Percentiles rank a stretch among this genome's conserved stretches.
phyloP scores from a whole-genome alignment of 371 early-diverging fungal genomes.

The Mortierella sp. region DNA sequence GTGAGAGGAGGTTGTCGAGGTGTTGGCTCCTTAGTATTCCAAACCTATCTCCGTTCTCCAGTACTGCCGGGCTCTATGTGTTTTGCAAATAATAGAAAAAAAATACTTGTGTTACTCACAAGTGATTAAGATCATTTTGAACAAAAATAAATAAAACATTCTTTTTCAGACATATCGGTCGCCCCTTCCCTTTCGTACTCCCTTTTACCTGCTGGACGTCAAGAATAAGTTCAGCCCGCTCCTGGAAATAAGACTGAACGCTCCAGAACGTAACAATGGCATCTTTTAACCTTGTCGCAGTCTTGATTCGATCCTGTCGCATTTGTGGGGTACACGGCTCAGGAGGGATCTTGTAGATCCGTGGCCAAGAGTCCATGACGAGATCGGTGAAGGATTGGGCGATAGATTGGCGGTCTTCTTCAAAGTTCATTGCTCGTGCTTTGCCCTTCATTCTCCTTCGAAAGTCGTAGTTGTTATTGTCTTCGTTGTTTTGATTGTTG shows the following conservation, averaged over 20 bases:
- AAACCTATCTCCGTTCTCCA: constrained; percentile 26
- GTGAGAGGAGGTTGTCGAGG: constrained; percentile 37
- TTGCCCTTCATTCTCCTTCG: constrained; percentile 32
- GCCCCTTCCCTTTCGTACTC: not conserved
- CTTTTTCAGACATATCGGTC: not conserved
- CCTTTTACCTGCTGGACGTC: constrained; percentile 37
- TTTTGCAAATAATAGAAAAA: not conserved
- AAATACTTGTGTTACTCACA: not conserved
- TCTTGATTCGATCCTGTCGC: constrained; percentile 24
- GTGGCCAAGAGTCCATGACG: constrained; percentile 38
- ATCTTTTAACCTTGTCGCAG: constrained; percentile 23
- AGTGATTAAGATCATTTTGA: not conserved
- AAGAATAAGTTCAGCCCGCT: constrained; percentile 28
- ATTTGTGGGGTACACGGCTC: constrained; percentile 20
- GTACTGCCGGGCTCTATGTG: constrained; percentile 27
- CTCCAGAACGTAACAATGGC: constrained; percentile 30
- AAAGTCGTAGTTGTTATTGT: not conserved
- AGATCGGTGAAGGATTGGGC: constrained; percentile 36
- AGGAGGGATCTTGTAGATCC: constrained; percentile 39
- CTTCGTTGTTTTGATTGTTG: not conserved
- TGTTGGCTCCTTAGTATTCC: constrained; percentile 39
- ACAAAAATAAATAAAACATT: not conserved
- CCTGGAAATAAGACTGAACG: constrained; percentile 26
- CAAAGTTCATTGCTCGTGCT: constrained; percentile 15
- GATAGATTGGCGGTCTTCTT: constrained; percentile 24